Evolutionary conservation across 352 stramenopile species (phyloP).

Genomic region (Plasmopara muralis): DNA sequence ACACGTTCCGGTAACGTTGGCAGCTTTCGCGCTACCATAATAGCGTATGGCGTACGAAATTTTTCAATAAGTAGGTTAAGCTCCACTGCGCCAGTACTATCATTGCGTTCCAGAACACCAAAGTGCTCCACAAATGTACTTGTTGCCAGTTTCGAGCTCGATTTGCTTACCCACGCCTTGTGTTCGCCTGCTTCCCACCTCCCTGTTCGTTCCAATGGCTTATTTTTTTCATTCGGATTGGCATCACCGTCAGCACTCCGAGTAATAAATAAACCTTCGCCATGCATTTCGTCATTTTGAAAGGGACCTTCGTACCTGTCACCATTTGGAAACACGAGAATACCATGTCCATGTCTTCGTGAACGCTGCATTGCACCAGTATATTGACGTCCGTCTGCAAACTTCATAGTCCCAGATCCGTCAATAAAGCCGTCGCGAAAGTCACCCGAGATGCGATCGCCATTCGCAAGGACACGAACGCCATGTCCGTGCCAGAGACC

Average conservation of each 20-base stretch:
- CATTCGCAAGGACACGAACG: slow-evolving; percentile 47
- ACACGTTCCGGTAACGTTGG: slow-evolving; percentile 67
- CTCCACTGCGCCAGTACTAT: slow-evolving; percentile 43
- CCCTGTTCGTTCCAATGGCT: slow-evolving; percentile 56
- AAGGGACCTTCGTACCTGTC: slow-evolving; percentile 90
- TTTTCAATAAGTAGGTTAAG: slow-evolving; percentile 56
- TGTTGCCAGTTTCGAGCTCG: slow-evolving; percentile 63
- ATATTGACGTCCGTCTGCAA: slow-evolving; percentile 67
- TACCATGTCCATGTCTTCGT: slow-evolving; percentile 64
- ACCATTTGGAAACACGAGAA: slow-evolving; percentile 80
- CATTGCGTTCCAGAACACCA: slow-evolving; percentile 21
- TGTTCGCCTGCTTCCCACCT: slow-evolving; percentile 62
- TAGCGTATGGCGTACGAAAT: slow-evolving; percentile 70
- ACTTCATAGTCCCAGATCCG: slow-evolving; percentile 48
- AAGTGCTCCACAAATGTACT: slow-evolving; percentile 78
- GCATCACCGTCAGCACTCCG: slow-evolving; percentile 14
- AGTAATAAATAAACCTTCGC: slow-evolving; percentile 64
- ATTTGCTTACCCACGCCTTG: slow-evolving; percentile 55
- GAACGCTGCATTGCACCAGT: slow-evolving; percentile 51
- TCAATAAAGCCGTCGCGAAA: slow-evolving; percentile 61
- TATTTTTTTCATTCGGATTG: slow-evolving; percentile 20
- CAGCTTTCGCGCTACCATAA: slow-evolving; percentile 73
- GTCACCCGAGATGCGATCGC: slow-evolving; percentile 49
- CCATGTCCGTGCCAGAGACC: slow-evolving; percentile 71
- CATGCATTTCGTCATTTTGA: slow-evolving; percentile 76